These are phyloP conservation scores for Bruguiera gymnorhiza DNA, from an alignment of 345 rosid species.

Conservation along the genomic window DNA sequence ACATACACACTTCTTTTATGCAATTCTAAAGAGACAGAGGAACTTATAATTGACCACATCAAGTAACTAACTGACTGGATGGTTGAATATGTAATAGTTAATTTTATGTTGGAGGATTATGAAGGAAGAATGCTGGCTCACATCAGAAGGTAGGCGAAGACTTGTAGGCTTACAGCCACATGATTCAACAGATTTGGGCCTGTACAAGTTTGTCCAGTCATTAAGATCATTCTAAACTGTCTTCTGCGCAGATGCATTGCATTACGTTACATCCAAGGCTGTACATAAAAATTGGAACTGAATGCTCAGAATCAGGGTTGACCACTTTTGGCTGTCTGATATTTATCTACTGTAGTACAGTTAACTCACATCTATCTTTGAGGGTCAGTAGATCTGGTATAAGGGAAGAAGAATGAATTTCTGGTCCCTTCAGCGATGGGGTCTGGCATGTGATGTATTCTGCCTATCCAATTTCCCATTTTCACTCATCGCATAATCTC, in stretches of 20 bases:
- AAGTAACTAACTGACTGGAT: not conserved
- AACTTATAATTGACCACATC: conserved; percentile 10
- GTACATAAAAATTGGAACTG: too few relatives aligned
- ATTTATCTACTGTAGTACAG: too few relatives aligned
- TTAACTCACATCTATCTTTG: not conserved
- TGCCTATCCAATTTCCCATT: conserved; percentile 5
- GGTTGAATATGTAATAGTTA: conserved; percentile 10
- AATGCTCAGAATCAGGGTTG: too few relatives aligned
- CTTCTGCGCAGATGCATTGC: too few relatives aligned
- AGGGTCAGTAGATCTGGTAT: not conserved
- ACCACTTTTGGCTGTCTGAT: too few relatives aligned
- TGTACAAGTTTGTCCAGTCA: not conserved
- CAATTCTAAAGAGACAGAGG: conserved; percentile 3
- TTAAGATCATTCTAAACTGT: too few relatives aligned
- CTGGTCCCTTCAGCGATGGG: conserved; percentile 39
- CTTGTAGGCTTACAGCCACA: conserved; percentile 28
- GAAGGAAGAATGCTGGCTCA: not conserved
- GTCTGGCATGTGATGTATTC: conserved; percentile 23
- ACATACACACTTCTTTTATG: conserved; percentile 8
- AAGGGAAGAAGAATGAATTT: not conserved
- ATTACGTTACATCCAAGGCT: too few relatives aligned
- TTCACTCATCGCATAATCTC: conserved; percentile 3
- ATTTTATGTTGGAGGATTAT: conserved; percentile 19
- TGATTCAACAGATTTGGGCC: conserved; percentile 20
- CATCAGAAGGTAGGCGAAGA: conserved; percentile 28